Evolutionary conservation across 2,329 filamentous ascomycete species (phyloP).

Genomic region (Pseudodiploospora longispora): DNA sequence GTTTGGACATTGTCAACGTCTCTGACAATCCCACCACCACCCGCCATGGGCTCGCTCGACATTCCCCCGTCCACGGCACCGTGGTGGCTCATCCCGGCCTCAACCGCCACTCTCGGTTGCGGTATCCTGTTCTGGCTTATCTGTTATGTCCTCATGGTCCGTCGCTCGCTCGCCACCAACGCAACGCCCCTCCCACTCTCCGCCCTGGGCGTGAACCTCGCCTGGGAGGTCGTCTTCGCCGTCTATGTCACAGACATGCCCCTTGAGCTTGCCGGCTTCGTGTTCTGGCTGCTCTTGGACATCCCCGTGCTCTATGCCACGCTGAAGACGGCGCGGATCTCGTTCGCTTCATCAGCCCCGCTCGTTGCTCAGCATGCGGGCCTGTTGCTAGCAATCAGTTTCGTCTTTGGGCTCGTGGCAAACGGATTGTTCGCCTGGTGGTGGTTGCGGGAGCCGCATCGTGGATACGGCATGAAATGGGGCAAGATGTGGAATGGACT

Average conservation of each 20-base stretch:
- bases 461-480: constrained; percentile 33
- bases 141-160: constrained; percentile 39
- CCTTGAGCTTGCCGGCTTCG: constrained; percentile 36
- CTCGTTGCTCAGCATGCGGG: constrained; percentile 33
- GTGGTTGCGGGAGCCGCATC: constrained; percentile 37
- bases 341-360: constrained; percentile 31
- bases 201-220: constrained; percentile 40
- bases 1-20: too few species aligned
- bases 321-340: constrained; percentile 33
- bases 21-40: neutral
- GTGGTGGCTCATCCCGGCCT: constrained; percentile 29
- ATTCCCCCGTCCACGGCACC: constrained; percentile 26
- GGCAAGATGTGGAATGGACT: constrained; percentile 35
- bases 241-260: constrained; percentile 36
- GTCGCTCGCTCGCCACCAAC: constrained; percentile 34
- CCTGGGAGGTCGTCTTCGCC: constrained; percentile 43
- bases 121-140: constrained; percentile 33
- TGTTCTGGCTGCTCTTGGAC: constrained; percentile 42
- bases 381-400: constrained; percentile 25
- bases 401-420: constrained; percentile 27
- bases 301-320: constrained; percentile 37
- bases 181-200: constrained; percentile 43
- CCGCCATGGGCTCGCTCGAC: constrained; percentile 31
- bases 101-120: constrained; percentile 24
- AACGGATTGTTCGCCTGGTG: constrained; percentile 37